These are phyloP conservation scores for Trametes gibbosa DNA, from an alignment of 768 basidiomycete genomes.

Conservation along the genomic window DNA sequence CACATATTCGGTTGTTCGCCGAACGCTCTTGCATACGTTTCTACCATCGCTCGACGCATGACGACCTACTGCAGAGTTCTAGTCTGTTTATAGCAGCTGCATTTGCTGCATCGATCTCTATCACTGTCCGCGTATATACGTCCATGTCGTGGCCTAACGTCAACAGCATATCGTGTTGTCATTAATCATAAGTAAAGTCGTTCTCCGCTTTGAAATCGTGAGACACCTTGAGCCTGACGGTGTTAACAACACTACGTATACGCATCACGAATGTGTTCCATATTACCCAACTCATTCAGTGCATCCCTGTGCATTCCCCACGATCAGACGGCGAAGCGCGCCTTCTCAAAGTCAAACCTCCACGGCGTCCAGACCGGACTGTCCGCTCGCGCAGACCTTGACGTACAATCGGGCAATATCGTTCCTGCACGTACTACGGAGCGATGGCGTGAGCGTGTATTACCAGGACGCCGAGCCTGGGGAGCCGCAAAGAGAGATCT, in stretches of 20 bases:
- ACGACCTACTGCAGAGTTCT: not conserved
- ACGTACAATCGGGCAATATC: not conserved
- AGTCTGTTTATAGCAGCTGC: not conserved
- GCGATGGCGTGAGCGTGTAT: conserved; percentile 7
- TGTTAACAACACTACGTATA: too few relatives aligned
- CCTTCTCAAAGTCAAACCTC: not conserved
- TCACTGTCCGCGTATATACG: not conserved
- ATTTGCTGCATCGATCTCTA: not conserved
- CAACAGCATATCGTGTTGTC: not conserved
- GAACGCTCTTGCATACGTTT: conserved; percentile 14
- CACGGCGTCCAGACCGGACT: not conserved
- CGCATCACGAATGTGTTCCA: too few relatives aligned
- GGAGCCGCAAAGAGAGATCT: not conserved
- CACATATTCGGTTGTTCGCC: not conserved
- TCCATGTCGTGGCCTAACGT: not conserved
- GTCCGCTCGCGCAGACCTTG: not conserved
- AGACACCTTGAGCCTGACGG: too few relatives aligned
- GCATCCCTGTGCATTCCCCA: not conserved
- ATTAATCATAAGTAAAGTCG: conserved; percentile 1
- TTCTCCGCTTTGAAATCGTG: too few relatives aligned
- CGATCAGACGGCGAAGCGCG: not conserved
- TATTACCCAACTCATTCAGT: not conserved
- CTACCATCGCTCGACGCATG: not conserved
- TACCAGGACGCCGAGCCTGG: not conserved
- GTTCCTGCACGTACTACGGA: not conserved